phyloP scores from a whole-genome alignment of 1,284 basidiomycete species.

The Ustilago loliicola region DNA sequence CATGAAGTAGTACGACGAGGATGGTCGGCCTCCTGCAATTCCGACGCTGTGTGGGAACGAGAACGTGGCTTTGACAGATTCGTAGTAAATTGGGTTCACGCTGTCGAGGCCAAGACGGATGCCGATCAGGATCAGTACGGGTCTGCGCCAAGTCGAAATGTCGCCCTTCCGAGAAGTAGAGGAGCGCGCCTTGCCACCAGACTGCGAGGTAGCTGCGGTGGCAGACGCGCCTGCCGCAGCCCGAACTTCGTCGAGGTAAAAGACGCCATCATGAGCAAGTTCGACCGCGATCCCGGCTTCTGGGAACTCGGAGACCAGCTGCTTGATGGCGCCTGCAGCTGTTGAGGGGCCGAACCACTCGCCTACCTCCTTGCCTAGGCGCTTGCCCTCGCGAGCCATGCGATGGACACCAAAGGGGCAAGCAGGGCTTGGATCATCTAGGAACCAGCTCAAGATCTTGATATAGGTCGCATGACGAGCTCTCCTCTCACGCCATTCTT shows the following conservation, averaged over 20 bases:
- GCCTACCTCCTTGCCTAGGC: conserved; percentile 93
- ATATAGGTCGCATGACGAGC: conserved; percentile 77
- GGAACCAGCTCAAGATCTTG: conserved; percentile 91
- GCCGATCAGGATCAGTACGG: conserved; percentile 88
- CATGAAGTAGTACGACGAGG: conserved; percentile 97
- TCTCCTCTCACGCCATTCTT: conserved; percentile 26
- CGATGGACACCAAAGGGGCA: conserved; percentile 95
- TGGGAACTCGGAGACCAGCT: conserved; percentile 78
- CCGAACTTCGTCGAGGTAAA: conserved; percentile 89
- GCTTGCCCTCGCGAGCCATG: conserved; percentile 94
- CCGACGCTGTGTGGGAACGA: conserved; percentile 95
- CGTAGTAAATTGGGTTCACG: conserved; percentile 94
- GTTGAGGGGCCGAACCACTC: conserved; percentile 99
- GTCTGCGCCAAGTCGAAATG: conserved; percentile 78
- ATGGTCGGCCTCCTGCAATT: conserved; percentile 93
- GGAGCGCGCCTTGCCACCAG: conserved; percentile 17
- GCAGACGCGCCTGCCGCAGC: conserved; percentile 76
- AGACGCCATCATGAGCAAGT: conserved; percentile 81
- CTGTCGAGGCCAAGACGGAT: conserved; percentile 89
- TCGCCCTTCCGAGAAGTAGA: conserved; percentile 10
- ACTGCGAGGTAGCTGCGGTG: neutral
- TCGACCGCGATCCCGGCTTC: conserved; percentile 85
- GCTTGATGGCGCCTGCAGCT: conserved; percentile 92
- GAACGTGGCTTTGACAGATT: conserved; percentile 89
- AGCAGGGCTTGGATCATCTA: conserved; percentile 88